Base-by-base conservation (phyloP, 306 rosid genomes). In the Sophora flavescens region DNA sequence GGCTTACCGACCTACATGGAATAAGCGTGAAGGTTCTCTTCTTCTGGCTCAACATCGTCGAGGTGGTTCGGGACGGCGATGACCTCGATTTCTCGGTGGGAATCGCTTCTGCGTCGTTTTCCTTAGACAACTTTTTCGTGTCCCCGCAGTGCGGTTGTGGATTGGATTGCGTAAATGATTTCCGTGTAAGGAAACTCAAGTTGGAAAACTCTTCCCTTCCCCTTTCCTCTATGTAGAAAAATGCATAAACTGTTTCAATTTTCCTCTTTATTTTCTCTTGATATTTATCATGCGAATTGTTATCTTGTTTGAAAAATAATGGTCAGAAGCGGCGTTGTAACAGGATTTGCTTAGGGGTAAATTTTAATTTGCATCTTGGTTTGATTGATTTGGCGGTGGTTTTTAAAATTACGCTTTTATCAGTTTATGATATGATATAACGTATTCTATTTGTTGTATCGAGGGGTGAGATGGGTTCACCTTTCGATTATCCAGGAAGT, bases 71-170 rank as follows among this genome's bases (percentile, higher is more conserved):
- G 2, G 16, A 22, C 16, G 89, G 85, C 1, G 84, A 90, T 13
- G 84, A 88, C 3, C 85, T 93, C 4, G 82, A 86, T 2, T 88
- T 94, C 77, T 94, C 97, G 2, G 89, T 91, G 8, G 98, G 97
- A 15, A 78, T 94, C 48, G 90, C 93, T 3, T 84, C 93, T 30
- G 96, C 98, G 0, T 81, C 94, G 6, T 94, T 91, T 70, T 83
- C 96, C 1, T 76, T 86, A 0, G 91, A 94, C 9, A 86, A 81
- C 57, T 91, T 94, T 83, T 82, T 78, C 75, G 97, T 78, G 28
- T 90, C 93, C 33, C 98, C 96, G 2, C 83, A 68, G 83, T 90
- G 96, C 53, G 96, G 96, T 1, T 90, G 97, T 53, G 98, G 97
- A 36, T 76, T 90, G 82, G 61, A 88, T 74, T 91, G 97, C 86